Evolutionary conservation across 805 yeast species (phyloP).

Genomic region (Yamadazyma insecticola): DNA sequence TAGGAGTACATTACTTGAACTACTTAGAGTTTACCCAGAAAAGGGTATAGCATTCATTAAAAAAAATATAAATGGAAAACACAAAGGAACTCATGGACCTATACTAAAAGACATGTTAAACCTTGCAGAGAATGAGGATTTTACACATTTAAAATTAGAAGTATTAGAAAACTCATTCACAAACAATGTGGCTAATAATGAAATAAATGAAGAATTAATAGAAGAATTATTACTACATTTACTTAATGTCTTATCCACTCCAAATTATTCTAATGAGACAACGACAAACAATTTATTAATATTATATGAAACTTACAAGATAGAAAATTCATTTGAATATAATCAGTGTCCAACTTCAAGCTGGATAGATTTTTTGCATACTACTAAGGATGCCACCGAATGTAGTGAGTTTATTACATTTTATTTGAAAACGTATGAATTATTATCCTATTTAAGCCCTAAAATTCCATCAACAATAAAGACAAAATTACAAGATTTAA

Average conservation of each 20-base stretch:
- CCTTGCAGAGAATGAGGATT: conserved; percentile 16
- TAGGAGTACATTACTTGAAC: conserved; percentile 26
- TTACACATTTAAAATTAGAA: conserved; percentile 29
- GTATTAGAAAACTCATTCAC: conserved; percentile 26
- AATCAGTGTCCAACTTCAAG: conserved; percentile 17
- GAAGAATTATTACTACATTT: conserved; percentile 26
- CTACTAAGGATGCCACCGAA: conserved; percentile 22
- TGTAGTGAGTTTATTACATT: conserved; percentile 20
- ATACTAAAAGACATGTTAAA: conserved; percentile 27
- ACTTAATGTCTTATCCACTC: conserved; percentile 13
- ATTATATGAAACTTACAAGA: conserved; percentile 21
- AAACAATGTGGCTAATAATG: conserved; percentile 14
- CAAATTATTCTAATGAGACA: conserved; percentile 12
- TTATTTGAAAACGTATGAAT: conserved; percentile 32
- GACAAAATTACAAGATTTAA: too few relatives aligned
- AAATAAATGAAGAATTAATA: conserved; percentile 6
- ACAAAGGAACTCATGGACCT: conserved; percentile 21
- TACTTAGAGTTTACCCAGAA: conserved; percentile 24
- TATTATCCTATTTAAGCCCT: conserved; percentile 14
- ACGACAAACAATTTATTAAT: conserved; percentile 20
- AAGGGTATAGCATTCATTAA: conserved; percentile 29
- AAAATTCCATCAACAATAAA: too few relatives aligned
- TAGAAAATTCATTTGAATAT: conserved; percentile 24
- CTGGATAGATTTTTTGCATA: conserved; percentile 33
- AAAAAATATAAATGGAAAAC: conserved; percentile 19